Evolutionary conservation across 2,329 filamentous ascomycete genomes (phyloP).

Genomic region (Aspergillus versicolor): DNA sequence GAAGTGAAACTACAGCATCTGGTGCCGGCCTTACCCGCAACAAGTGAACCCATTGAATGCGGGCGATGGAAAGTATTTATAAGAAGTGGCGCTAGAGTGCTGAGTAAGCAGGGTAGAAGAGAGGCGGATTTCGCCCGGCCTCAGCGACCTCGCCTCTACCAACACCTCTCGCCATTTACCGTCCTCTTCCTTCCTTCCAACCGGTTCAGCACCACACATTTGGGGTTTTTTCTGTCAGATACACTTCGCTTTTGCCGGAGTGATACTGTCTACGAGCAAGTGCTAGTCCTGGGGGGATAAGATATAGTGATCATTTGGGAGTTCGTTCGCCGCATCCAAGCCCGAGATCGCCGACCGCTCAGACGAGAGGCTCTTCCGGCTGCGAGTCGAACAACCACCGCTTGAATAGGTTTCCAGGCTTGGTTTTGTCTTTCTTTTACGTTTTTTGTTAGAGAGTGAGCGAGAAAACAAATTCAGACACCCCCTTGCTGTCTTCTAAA

Average conservation of each 20-base stretch:
- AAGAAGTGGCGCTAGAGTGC: slow-evolving; percentile 15
- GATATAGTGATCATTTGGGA: slow-evolving; percentile 16
- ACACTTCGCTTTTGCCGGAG: slow-evolving; percentile 1
- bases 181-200: neutral
- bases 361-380: slow-evolving; percentile 17
- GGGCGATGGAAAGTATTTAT: slow-evolving; percentile 2
- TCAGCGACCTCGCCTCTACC: slow-evolving; percentile 37
- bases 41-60: neutral
- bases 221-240: neutral
- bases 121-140: slow-evolving; percentile 38
- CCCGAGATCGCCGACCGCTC: slow-evolving; percentile 22
- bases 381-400: slow-evolving; percentile 13
- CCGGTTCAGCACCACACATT: neutral
- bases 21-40: too few species aligned
- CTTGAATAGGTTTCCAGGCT: slow-evolving; percentile 5
- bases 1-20: neutral
- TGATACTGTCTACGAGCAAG: slow-evolving; percentile 9
- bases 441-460: slow-evolving; percentile 11
- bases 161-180: slow-evolving; percentile 22
- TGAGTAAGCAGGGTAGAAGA: slow-evolving; percentile 34
- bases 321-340: slow-evolving; percentile 19
- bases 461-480: slow-evolving; percentile 7
- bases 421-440: slow-evolving; percentile 6
- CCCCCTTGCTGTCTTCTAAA: slow-evolving; percentile 4
- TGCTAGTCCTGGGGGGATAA: slow-evolving; percentile 9